A percentile compares a stretch with the other conserved stretches of the same genome.
Conservation (phyloP, 1,139 yeast species). For the Tardiomyces blankii region DNA sequence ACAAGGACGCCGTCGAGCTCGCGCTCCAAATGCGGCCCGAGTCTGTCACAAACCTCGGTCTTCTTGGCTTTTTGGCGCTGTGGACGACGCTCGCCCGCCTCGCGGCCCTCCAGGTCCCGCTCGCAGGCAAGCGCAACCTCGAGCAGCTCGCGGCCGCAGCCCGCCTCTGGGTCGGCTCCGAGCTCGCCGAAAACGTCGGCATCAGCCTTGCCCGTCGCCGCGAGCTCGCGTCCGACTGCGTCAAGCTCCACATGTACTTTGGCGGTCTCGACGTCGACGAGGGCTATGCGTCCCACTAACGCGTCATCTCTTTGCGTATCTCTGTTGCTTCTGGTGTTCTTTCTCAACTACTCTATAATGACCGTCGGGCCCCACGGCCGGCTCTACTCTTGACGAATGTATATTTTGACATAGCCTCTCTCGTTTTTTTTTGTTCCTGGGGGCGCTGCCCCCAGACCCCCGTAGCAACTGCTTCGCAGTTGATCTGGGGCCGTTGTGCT, state of each 20-base stretch:
- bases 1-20: conserved; percentile 11
- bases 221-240: conserved; percentile 23
- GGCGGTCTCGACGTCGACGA: conserved; percentile 22
- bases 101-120: conserved; percentile 7
- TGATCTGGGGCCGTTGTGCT: too few relatives aligned
- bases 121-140: conserved; percentile 9
- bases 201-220: conserved; percentile 20
- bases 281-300: conserved; percentile 15
- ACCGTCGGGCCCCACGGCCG: too few relatives aligned
- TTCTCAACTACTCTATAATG: not conserved
- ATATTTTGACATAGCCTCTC: too few relatives aligned
- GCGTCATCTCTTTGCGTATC: not conserved
- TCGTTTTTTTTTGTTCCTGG: too few relatives aligned
- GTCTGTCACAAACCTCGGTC: conserved; percentile 17
- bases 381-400: too few relatives aligned
- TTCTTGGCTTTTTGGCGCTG: conserved; percentile 26
- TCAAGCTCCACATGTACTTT: conserved; percentile 18
- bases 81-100: conserved; percentile 12
- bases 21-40: conserved; percentile 9
- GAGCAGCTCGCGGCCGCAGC: conserved; percentile 20
- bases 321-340: not conserved
- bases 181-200: conserved; percentile 23
- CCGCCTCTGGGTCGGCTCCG: conserved; percentile 29
- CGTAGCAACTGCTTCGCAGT: too few relatives aligned
- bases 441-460: too few relatives aligned